Percentiles rank a stretch among this genome's conserved stretches.
Evolutionary conservation across 1,284 basidiomycete species (phyloP).

Genomic region (Cryptococcus wingfieldii): DNA sequence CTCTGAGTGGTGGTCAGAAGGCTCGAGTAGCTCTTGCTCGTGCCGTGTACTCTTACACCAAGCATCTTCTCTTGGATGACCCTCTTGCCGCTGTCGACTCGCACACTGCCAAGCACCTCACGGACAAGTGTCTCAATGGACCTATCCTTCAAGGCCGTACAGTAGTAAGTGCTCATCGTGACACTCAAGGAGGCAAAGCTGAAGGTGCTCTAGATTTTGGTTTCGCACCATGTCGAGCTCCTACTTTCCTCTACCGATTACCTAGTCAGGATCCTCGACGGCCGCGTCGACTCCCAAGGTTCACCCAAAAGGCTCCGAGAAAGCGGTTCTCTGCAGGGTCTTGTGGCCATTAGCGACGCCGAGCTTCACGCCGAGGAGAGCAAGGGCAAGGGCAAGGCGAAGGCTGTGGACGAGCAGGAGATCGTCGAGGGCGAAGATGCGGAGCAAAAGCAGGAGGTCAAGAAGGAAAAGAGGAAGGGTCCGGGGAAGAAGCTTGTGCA

Average conservation of each 20-base stretch:
- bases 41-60: slow-evolving; percentile 54
- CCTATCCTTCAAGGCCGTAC: slow-evolving; percentile 63
- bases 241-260: slow-evolving; percentile 61
- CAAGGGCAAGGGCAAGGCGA: slow-evolving; percentile 44
- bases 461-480: slow-evolving; percentile 38
- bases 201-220: slow-evolving; percentile 56
- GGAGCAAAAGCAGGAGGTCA: slow-evolving; percentile 32
- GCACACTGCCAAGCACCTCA: slow-evolving; percentile 73
- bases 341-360: slow-evolving; percentile 46
- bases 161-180: slow-evolving; percentile 46
- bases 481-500: slow-evolving; percentile 44
- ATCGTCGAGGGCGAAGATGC: slow-evolving; percentile 41
- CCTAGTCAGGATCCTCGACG: slow-evolving; percentile 62
- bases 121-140: slow-evolving; percentile 61
- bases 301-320: slow-evolving; percentile 57
- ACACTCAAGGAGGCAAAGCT: background rate
- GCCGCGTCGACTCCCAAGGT: slow-evolving; percentile 59
- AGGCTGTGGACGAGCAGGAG: slow-evolving; percentile 46
- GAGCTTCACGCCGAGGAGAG: slow-evolving; percentile 54
- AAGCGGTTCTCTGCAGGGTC: slow-evolving; percentile 52
- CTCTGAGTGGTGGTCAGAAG: slow-evolving; percentile 67
- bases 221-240: slow-evolving; percentile 78
- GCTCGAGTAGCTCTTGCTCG: slow-evolving; percentile 60
- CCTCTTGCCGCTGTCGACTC: slow-evolving; percentile 84
- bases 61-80: slow-evolving; percentile 80